phyloP scores from a whole-genome alignment of 495 filamentous ascomycete genomes.

The Talaromyces nanjingensis region DNA sequence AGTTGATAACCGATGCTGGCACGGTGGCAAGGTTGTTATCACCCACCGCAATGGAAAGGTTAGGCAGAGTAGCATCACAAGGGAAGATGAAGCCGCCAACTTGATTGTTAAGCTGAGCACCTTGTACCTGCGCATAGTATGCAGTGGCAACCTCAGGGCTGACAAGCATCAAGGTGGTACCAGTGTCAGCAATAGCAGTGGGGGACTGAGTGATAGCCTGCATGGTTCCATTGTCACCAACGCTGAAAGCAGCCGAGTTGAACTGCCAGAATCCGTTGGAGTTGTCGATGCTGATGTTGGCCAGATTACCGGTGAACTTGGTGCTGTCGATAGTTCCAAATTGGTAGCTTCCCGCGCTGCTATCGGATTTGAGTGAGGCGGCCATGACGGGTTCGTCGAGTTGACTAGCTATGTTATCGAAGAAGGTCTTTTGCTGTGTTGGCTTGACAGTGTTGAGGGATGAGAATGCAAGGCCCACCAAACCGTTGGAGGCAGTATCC shows the following conservation, averaged over 20 bases:
- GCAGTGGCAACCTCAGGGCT: constrained; percentile 49
- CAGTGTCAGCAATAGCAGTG: constrained; percentile 62
- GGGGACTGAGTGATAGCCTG: constrained; percentile 23
- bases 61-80: constrained; percentile 54
- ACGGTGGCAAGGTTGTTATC: constrained; percentile 51
- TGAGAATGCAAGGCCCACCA: constrained; percentile 72
- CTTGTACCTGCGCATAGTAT: constrained; percentile 58
- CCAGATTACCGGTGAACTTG: constrained; percentile 58
- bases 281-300: constrained; percentile 56
- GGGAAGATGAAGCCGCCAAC: constrained; percentile 61
- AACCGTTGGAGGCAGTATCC: constrained; percentile 58
- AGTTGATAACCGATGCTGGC: constrained; percentile 61
- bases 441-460: constrained; percentile 67
- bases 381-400: constrained; percentile 69
- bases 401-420: constrained; percentile 60
- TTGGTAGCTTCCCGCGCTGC: constrained; percentile 61
- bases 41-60: constrained; percentile 61
- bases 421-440: constrained; percentile 66
- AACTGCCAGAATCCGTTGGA: constrained; percentile 73
- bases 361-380: constrained; percentile 53
- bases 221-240: constrained; percentile 37
- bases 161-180: constrained; percentile 66
- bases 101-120: constrained; percentile 39
- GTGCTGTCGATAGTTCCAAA: constrained; percentile 64
- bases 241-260: constrained; percentile 46